Percentiles rank a stretch among this genome's conserved stretches.
Conservation (phyloP, 805 yeast species). For the Hanseniaspora hatyaiensis region DNA sequence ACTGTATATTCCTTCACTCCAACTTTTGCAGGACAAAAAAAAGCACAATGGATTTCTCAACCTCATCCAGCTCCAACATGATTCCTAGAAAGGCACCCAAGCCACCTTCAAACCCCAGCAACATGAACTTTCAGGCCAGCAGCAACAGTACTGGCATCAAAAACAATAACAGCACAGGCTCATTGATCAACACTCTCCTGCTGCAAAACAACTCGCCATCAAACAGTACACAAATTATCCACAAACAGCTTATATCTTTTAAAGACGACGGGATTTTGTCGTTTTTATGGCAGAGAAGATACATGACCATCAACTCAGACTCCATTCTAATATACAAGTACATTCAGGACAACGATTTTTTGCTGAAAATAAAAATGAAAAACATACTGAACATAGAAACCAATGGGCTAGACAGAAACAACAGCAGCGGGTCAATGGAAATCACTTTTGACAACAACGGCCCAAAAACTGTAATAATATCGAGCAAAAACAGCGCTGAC, state of each 20-base stretch:
- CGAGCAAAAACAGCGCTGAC: conserved; percentile 5
- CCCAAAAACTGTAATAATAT: conserved; percentile 8
- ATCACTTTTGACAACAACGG: conserved; percentile 8
- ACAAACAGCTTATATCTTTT: conserved; percentile 47
- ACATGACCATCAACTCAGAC: conserved; percentile 57
- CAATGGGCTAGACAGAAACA: conserved; percentile 36
- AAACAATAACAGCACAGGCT: too few relatives aligned
- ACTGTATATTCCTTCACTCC: too few relatives aligned
- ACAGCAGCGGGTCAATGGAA: conserved; percentile 3
- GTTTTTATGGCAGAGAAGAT: conserved; percentile 87
- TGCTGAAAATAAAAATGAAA: conserved; percentile 43
- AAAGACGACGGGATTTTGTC: conserved; percentile 86
- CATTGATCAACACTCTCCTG: background rate
- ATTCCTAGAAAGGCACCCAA: conserved; percentile 15
- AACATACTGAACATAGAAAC: conserved; percentile 54
- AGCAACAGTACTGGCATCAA: too few relatives aligned
- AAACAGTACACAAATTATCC: conserved; percentile 2
- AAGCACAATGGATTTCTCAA: conserved; percentile 8
- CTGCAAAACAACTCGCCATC: background rate
- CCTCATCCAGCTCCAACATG: background rate
- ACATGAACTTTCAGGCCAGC: background rate
- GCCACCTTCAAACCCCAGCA: conserved; percentile 6
- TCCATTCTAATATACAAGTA: conserved; percentile 55
- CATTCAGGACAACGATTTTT: conserved; percentile 42
- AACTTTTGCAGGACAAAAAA: too few relatives aligned